Evolutionary conservation across 371 early-diverging fungal species (phyloP).

Genomic region (Mortierella sp.): DNA sequence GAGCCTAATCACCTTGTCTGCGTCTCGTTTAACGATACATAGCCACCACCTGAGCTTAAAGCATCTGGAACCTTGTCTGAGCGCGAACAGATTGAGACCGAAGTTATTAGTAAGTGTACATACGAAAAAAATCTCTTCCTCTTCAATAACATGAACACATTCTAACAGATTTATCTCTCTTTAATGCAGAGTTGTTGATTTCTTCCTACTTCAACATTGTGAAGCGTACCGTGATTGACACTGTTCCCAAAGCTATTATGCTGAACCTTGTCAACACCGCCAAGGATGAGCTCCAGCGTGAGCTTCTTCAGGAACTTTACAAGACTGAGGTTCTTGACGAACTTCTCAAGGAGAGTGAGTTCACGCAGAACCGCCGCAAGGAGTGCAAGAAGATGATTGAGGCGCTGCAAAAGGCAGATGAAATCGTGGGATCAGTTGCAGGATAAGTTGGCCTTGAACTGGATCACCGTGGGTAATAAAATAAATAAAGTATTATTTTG

Average conservation of each 20-base stretch:
- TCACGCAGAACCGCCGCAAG: constrained; percentile 88
- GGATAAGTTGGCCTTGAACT: neutral
- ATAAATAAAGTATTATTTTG: neutral
- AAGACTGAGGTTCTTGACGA: constrained; percentile 92
- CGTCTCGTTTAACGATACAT: neutral
- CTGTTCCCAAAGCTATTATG: constrained; percentile 99
- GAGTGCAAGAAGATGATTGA: constrained; percentile 99
- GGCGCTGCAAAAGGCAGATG: constrained; percentile 95
- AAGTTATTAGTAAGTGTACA: constrained; percentile 90
- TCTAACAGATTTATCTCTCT: neutral
- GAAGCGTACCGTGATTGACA: constrained; percentile 97
- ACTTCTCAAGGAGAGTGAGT: constrained; percentile 94
- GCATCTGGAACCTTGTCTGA: constrained; percentile 96
- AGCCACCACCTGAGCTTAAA: constrained; percentile 95
- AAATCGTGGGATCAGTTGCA: constrained; percentile 73
- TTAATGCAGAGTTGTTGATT: constrained; percentile 84
- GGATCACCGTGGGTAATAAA: no score
- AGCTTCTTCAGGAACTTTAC: constrained; percentile 96
- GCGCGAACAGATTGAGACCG: constrained; percentile 96
- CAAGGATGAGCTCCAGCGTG: constrained; percentile 95
- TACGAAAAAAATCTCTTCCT: no score
- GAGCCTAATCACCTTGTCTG: neutral
- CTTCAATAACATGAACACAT: neutral
- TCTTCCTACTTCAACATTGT: constrained; percentile 97
- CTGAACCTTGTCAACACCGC: constrained; percentile 93